Percentiles rank a stretch among this genome's conserved stretches.
Conservation (phyloP, 192 early-diverging fungal species). For the Geranomyces michiganensis region DNA sequence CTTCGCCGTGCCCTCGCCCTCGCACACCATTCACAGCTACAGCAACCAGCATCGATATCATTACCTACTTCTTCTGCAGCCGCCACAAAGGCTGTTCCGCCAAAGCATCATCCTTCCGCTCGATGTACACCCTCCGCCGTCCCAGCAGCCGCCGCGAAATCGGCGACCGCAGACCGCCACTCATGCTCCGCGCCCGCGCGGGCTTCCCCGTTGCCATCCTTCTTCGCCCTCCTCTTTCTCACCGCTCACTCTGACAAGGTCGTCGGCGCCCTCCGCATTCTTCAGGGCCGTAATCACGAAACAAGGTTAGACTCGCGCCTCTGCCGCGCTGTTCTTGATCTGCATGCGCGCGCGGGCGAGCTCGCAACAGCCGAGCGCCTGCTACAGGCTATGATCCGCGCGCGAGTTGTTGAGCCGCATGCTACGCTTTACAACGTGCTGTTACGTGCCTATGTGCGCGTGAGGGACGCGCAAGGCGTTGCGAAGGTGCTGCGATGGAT, state of each 20-base stretch:
- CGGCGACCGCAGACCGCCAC: too few species aligned
- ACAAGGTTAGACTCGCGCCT: not conserved
- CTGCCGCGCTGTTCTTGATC: not conserved
- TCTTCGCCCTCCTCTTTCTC: not conserved
- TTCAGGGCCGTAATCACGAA: not conserved
- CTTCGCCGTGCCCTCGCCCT: too few species aligned
- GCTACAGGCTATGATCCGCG: not conserved
- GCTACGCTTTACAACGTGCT: not conserved
- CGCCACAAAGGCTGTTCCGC: too few species aligned
- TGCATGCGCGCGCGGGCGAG: not conserved
- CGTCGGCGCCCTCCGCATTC: constrained; percentile 2
- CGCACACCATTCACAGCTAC: too few species aligned
- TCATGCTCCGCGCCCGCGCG: not conserved
- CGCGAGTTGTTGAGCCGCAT: not conserved
- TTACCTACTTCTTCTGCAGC: too few species aligned
- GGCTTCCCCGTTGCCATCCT: not conserved
- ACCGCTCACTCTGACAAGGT: constrained; percentile 1
- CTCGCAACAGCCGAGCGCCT: not conserved
- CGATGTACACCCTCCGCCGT: too few species aligned
- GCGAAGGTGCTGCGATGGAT: not conserved
- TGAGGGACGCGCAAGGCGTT: not conserved
- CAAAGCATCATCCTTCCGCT: too few species aligned
- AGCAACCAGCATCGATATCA: too few species aligned
- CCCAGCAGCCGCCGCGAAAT: too few species aligned
- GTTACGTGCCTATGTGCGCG: not conserved